These are phyloP conservation scores for Coleophoma cylindrospora DNA, from an alignment of 2,329 filamentous ascomycete species.

Conservation along the genomic window DNA sequence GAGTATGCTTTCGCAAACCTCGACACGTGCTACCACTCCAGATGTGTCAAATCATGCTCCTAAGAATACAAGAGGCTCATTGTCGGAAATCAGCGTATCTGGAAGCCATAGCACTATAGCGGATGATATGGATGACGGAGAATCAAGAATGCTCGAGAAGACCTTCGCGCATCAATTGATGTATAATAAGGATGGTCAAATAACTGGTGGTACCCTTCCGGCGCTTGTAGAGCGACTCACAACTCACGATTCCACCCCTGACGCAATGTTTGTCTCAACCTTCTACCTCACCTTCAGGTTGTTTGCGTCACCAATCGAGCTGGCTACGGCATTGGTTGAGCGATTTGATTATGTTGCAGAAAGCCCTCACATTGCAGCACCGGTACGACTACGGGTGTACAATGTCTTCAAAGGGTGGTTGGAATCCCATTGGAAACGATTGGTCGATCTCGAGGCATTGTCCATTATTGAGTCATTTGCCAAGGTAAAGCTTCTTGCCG, in stretches of 20 bases:
- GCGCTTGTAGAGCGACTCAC: conserved; percentile 94
- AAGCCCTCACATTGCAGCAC: conserved; percentile 66
- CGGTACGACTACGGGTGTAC: conserved; percentile 86
- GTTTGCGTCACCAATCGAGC: conserved; percentile 75
- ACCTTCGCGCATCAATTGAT: conserved; percentile 89
- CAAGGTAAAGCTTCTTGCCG: conserved; percentile 59
- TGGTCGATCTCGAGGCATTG: conserved; percentile 73
- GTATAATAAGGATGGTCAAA: conserved; percentile 88
- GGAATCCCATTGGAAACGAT: conserved; percentile 88
- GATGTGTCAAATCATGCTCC: conserved; percentile 41
- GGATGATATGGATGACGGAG: conserved; percentile 75
- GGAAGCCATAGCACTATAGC: conserved; percentile 59
- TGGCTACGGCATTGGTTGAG: conserved; percentile 80
- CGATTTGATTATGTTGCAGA: conserved; percentile 90
- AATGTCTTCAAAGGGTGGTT: conserved; percentile 98
- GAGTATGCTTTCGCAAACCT: conserved; percentile 75
- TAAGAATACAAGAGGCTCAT: conserved; percentile 46
- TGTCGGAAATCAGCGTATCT: conserved; percentile 63
- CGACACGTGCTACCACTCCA: conserved; percentile 84
- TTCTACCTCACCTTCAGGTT: conserved; percentile 96
- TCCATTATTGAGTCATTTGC: conserved; percentile 76
- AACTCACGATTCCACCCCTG: conserved; percentile 86
- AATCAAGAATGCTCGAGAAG: conserved; percentile 81
- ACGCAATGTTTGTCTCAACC: conserved; percentile 85
- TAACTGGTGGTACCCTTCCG: conserved; percentile 86